A percentile compares a stretch with the other conserved stretches of the same genome.
These are phyloP conservation scores for Pyrenochaeta sp. DNA, from an alignment of 2,329 filamentous ascomycete genomes.

Conservation along the genomic window DNA sequence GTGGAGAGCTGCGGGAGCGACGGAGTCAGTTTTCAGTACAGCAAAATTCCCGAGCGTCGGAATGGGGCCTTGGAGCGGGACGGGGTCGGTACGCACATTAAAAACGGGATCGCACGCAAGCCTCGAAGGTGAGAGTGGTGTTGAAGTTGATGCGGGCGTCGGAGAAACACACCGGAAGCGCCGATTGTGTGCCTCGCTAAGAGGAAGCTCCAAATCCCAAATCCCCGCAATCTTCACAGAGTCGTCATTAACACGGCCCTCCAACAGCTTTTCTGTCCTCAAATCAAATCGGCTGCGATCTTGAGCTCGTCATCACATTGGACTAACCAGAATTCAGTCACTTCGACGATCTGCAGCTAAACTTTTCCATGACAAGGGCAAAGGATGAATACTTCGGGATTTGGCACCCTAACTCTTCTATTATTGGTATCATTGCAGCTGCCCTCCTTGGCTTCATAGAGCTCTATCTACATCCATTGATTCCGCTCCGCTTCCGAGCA, in stretches of 20 bases:
- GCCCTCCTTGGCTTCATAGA: background rate
- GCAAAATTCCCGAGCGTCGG: constrained; percentile 13
- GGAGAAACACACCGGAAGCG: constrained; percentile 30
- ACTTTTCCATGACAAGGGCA: too few species aligned
- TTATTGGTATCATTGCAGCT: constrained; percentile 1
- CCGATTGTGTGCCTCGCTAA: constrained; percentile 38
- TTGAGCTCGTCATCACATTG: too few species aligned
- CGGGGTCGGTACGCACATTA: constrained; percentile 31
- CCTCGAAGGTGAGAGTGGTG: constrained; percentile 29
- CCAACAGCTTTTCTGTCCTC: too few species aligned
- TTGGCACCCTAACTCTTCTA: too few species aligned
- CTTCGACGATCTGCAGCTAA: too few species aligned
- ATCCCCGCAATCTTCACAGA: constrained; percentile 22
- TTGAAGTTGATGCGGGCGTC: constrained; percentile 32
- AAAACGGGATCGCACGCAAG: constrained; percentile 34
- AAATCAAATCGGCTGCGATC: too few species aligned
- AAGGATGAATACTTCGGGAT: too few species aligned
- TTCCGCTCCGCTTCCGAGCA: background rate
- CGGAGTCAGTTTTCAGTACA: constrained; percentile 24
- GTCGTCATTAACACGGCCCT: too few species aligned
- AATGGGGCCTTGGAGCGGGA: constrained; percentile 11
- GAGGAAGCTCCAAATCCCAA: constrained; percentile 13
- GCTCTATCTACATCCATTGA: background rate
- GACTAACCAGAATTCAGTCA: too few species aligned
- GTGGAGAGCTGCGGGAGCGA: constrained; percentile 25